Percentiles rank a stretch among this genome's conserved stretches.
Conservation (phyloP, 2,329 filamentous ascomycete genomes). For the Penicillium janthinellum region DNA sequence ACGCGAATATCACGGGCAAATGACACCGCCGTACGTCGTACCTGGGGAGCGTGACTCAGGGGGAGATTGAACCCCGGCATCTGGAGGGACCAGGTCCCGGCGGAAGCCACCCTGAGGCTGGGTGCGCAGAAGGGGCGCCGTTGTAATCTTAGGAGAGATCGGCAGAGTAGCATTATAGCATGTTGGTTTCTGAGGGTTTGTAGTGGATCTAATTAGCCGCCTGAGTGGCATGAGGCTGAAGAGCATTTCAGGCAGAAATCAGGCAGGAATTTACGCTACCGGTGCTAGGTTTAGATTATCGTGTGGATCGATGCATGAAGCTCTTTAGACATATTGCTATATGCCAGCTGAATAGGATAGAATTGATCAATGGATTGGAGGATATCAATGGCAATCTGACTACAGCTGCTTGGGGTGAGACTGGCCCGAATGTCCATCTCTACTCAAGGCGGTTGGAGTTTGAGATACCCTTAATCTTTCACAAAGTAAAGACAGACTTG, state of each 20-base stretch:
- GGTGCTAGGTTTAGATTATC: background rate
- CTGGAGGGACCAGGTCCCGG: background rate
- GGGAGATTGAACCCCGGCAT: constrained; percentile 1
- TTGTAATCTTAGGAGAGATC: background rate
- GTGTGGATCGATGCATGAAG: background rate
- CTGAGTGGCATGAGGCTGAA: background rate
- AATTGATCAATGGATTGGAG: background rate
- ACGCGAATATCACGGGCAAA: background rate
- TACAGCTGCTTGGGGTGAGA: background rate
- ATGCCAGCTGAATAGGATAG: background rate
- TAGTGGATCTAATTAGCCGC: background rate
- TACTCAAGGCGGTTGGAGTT: background rate
- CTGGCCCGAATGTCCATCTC: background rate
- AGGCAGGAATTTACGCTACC: background rate
- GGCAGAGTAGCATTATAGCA: background rate
- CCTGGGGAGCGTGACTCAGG: background rate
- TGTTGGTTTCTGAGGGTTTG: background rate
- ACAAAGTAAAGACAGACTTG: background rate
- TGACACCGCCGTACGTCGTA: background rate
- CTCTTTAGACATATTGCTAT: background rate
- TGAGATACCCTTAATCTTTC: background rate
- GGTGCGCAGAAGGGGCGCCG: background rate
- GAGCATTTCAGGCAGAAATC: background rate
- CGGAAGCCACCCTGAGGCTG: background rate
- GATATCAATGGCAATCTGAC: background rate